A percentile compares a stretch with the other conserved stretches of the same genome.
Evolutionary conservation across 768 basidiomycete genomes (phyloP).

Genomic region (Boletus rubroflammeus): DNA sequence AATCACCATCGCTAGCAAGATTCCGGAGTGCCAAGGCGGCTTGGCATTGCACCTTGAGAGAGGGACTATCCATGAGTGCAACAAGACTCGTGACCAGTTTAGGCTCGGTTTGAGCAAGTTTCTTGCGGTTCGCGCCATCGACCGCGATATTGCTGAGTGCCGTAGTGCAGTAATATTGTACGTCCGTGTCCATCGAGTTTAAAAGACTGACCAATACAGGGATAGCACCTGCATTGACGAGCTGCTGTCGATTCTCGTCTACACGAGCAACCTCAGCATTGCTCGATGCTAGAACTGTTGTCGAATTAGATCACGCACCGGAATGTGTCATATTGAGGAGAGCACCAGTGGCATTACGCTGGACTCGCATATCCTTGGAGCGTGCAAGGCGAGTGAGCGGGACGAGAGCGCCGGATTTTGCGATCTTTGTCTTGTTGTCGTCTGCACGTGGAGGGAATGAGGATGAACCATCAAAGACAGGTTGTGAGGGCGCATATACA

Average conservation of each 20-base stretch:
- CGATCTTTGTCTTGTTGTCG: slow-evolving; percentile 99
- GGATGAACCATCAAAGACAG: slow-evolving; percentile 6
- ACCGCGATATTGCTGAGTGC: slow-evolving; percentile 98
- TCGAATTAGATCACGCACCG: slow-evolving; percentile 45
- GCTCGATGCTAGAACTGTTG: not conserved
- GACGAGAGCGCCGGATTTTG: slow-evolving; percentile 97
- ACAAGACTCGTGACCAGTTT: slow-evolving; percentile 93
- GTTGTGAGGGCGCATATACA: slow-evolving; percentile 23
- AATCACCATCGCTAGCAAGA: slow-evolving; percentile 88
- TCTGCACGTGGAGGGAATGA: slow-evolving; percentile 45
- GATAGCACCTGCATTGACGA: slow-evolving; percentile 97
- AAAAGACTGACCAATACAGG: slow-evolving; percentile 93
- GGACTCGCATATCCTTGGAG: slow-evolving; percentile 99
- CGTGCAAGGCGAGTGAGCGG: slow-evolving; percentile 94
- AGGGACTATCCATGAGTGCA: slow-evolving; percentile 93
- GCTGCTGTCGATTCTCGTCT: slow-evolving; percentile 98
- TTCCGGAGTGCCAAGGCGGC: slow-evolving; percentile 95
- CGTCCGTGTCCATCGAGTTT: slow-evolving; percentile 97
- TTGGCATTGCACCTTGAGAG: slow-evolving; percentile 98
- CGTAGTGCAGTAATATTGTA: slow-evolving; percentile 99
- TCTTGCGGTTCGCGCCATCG: slow-evolving; percentile 92
- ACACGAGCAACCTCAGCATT: slow-evolving; percentile 1
- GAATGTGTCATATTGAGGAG: slow-evolving; percentile 99
- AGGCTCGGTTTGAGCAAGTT: slow-evolving; percentile 89
- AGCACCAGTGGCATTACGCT: slow-evolving; percentile 97